These are phyloP conservation scores for Lepidium sativum DNA, from an alignment of 345 rosid species.

Conservation along the genomic window DNA sequence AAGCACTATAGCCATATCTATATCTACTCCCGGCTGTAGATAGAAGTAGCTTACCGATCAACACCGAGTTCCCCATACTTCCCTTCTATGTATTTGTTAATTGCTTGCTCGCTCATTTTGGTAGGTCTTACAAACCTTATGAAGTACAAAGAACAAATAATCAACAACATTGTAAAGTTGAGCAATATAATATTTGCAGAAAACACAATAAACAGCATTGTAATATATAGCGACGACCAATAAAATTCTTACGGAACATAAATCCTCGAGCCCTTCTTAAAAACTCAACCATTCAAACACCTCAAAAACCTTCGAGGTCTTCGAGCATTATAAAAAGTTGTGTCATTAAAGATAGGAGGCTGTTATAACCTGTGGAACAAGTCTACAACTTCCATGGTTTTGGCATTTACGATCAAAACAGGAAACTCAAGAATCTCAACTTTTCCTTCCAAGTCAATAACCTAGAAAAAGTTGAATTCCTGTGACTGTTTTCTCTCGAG, in stretches of 20 bases:
- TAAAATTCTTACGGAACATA: not conserved
- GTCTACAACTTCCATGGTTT: constrained; percentile 51
- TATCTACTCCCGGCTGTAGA: not conserved
- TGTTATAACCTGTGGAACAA: constrained; percentile 75
- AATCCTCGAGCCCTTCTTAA: not conserved
- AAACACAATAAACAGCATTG: not conserved
- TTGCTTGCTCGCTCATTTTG: constrained; percentile 63
- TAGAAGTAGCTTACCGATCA: constrained; percentile 51
- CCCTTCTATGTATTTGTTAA: constrained; percentile 63
- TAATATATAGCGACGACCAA: not conserved
- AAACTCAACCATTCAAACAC: not conserved
- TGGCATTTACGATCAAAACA: constrained; percentile 64
- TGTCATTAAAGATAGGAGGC: not conserved
- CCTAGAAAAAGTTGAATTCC: constrained; percentile 61
- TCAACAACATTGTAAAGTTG: not conserved
- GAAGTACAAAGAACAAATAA: not conserved
- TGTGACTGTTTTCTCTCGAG: constrained; percentile 38
- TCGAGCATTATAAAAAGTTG: not conserved
- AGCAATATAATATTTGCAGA: not conserved
- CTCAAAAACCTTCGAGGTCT: not conserved
- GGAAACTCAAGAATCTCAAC: constrained; percentile 93
- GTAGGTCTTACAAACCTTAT: constrained; percentile 80
- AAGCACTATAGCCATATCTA: not conserved
- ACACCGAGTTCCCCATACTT: constrained; percentile 90
- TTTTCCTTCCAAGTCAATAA: constrained; percentile 89